Evolutionary conservation across 2,329 filamentous ascomycete species (phyloP).

Genomic region (Daldinia sp.): DNA sequence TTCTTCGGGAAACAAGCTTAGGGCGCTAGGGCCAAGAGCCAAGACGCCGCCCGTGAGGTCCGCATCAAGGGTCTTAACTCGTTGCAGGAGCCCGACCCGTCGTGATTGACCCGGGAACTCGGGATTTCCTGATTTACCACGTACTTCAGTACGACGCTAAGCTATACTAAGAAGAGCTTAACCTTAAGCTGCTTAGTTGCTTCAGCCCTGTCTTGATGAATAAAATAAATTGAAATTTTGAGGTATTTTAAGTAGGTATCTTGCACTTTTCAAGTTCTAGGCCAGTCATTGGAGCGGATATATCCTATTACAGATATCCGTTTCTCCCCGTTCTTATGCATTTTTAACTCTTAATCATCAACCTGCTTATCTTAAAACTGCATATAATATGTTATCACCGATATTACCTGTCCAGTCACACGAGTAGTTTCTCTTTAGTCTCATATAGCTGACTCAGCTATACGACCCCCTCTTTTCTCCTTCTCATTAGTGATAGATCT

Average conservation of each 20-base stretch:
- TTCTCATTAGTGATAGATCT: neutral
- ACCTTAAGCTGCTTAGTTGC: conserved; percentile 6
- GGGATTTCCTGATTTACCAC: conserved; percentile 24
- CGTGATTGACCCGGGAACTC: conserved; percentile 20
- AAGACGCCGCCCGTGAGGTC: conserved; percentile 12
- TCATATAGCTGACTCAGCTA: neutral
- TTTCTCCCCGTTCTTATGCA: neutral
- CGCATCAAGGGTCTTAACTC: conserved; percentile 9
- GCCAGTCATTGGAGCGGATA: conserved; percentile 4
- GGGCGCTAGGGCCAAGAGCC: conserved; percentile 18
- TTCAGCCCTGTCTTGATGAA: conserved; percentile 17
- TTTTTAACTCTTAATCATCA: neutral
- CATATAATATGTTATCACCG: neutral
- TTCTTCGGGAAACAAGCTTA: conserved; percentile 27
- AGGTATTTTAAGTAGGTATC: conserved; percentile 31
- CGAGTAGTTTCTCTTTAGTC: neutral
- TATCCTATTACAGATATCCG: neutral
- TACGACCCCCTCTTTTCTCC: neutral
- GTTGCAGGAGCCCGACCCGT: conserved; percentile 4
- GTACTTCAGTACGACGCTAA: conserved; percentile 9
- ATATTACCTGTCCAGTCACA: neutral
- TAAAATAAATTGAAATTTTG: conserved; percentile 13
- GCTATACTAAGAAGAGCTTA: neutral
- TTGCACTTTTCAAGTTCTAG: conserved; percentile 1
- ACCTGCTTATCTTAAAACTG: neutral